Conservation (phyloP, 352 stramenopile genomes). For the Pythium utonaiense region DNA sequence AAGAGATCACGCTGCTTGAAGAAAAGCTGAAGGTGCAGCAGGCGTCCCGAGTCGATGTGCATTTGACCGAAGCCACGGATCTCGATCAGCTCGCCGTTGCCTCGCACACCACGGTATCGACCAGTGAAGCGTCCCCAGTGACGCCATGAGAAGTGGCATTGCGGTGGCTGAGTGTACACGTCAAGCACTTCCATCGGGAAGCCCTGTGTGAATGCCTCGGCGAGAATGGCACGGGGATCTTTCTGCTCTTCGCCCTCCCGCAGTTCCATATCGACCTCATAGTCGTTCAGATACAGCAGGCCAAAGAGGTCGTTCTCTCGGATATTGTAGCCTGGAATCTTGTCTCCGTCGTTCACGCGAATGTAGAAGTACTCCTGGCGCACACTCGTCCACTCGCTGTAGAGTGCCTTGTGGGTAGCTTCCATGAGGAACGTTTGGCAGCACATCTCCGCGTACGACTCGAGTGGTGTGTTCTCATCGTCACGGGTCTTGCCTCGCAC, state of each 20-base stretch:
- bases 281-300: conserved; percentile 49
- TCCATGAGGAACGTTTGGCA: conserved; percentile 83
- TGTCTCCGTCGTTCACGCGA: conserved; percentile 65
- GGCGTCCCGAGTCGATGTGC: conserved; percentile 46
- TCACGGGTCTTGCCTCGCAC: conserved; percentile 54
- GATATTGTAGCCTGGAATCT: conserved; percentile 37
- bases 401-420: conserved; percentile 59
- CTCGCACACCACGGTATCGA: conserved; percentile 55
- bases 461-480: conserved; percentile 50
- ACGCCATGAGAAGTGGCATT: conserved; percentile 77
- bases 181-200: conserved; percentile 81
- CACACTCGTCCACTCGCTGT: conserved; percentile 63
- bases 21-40: conserved; percentile 57
- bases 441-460: conserved; percentile 69
- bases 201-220: conserved; percentile 64
- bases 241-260: conserved; percentile 39
- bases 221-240: conserved; percentile 46
- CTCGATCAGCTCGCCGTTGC: conserved; percentile 54
- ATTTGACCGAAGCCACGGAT: conserved; percentile 72
- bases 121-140: conserved; percentile 78
- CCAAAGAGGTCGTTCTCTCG: conserved; percentile 68
- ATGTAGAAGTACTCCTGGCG: conserved; percentile 55
- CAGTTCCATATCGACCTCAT: conserved; percentile 30
- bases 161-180: conserved; percentile 71
- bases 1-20: conserved; percentile 68